phyloP scores from a whole-genome alignment of 345 rosid species.

The Euclidium syriacum region DNA sequence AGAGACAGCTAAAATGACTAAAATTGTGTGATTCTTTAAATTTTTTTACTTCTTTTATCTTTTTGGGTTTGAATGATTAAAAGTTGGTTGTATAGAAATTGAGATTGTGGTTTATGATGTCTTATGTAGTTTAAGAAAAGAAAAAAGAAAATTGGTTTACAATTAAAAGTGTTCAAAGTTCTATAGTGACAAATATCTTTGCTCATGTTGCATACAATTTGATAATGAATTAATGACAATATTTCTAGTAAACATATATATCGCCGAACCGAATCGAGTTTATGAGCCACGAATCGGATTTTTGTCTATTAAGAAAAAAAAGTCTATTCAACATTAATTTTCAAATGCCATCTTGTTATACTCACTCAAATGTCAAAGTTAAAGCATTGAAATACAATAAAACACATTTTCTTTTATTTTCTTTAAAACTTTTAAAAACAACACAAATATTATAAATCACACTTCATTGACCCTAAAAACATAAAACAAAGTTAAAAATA shows the following conservation, averaged over 20 bases:
- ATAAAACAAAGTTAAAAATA: too few species aligned
- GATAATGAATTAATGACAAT: too few species aligned
- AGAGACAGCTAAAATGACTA: constrained; percentile 7
- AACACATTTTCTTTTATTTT: neutral
- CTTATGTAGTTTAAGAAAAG: neutral
- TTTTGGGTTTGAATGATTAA: constrained; percentile 9
- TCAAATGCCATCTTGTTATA: too few species aligned
- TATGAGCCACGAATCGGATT: too few species aligned
- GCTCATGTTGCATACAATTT: too few species aligned
- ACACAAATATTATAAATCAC: neutral
- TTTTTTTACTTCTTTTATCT: neutral
- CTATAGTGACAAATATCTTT: too few species aligned
- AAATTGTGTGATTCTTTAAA: constrained; percentile 12
- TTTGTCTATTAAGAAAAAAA: neutral
- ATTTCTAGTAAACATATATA: too few species aligned
- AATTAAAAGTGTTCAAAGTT: too few species aligned
- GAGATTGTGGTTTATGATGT: constrained; percentile 10
- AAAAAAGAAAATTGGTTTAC: neutral
- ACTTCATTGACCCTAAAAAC: neutral
- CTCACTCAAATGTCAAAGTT: neutral
- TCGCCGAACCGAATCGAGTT: too few species aligned
- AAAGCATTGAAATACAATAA: neutral
- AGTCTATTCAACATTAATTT: neutral
- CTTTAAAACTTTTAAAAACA: neutral
- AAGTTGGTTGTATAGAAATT: constrained; percentile 27